Evolutionary conservation across 2,329 filamentous ascomycete species (phyloP).

Genomic region (Dactylellina sp.): DNA sequence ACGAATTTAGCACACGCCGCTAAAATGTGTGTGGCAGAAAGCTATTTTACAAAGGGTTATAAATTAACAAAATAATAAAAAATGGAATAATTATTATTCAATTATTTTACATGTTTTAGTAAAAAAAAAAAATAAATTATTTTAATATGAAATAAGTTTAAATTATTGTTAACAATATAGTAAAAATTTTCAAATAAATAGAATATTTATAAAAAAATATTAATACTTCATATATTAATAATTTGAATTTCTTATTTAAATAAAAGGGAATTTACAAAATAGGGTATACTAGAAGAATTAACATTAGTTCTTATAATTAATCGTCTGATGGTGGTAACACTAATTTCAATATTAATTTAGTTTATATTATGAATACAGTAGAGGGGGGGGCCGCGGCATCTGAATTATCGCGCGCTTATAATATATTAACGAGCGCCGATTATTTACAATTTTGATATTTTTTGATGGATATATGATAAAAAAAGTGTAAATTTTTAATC

Average conservation of each 20-base stretch:
- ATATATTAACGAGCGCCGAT: constrained; percentile 1
- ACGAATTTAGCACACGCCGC: constrained; percentile 57
- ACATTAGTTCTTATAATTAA: constrained; percentile 57
- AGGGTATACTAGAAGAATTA: constrained; percentile 56
- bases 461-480: constrained; percentile 58
- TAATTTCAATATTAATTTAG: constrained; percentile 58
- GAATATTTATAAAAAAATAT: constrained; percentile 55
- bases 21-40: constrained; percentile 53
- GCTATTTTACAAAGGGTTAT: constrained; percentile 57
- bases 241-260: constrained; percentile 55
- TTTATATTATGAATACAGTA: constrained; percentile 61
- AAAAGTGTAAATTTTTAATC: constrained; percentile 37
- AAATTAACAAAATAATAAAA: constrained; percentile 58
- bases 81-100: constrained; percentile 21
- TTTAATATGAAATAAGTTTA: constrained; percentile 55
- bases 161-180: constrained; percentile 16
- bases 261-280: constrained; percentile 47
- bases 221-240: constrained; percentile 57
- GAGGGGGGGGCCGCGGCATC: constrained; percentile 28
- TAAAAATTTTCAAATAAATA: constrained; percentile 40
- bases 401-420: no score
- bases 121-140: constrained; percentile 37
- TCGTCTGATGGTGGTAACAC: constrained; percentile 12
- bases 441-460: constrained; percentile 63
- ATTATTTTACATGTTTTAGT: constrained; percentile 11